Evolutionary conservation across 352 stramenopile species (phyloP).

Genomic region (Pythium folliculosum): DNA sequence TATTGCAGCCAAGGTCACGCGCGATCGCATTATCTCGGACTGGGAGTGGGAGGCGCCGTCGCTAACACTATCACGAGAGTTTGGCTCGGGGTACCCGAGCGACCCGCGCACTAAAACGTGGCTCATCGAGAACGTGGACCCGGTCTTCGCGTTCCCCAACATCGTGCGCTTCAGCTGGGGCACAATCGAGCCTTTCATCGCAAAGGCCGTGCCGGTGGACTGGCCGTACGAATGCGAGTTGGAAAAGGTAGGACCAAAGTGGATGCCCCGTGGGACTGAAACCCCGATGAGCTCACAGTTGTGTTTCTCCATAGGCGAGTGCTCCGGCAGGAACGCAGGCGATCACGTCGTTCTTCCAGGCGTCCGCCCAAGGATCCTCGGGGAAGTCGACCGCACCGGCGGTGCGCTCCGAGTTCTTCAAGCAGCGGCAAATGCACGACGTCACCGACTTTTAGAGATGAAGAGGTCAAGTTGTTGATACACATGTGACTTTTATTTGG

Average conservation of each 20-base stretch:
- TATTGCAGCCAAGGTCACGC: conserved; percentile 93
- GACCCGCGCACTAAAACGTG: conserved; percentile 91
- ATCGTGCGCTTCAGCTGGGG: conserved; percentile 87
- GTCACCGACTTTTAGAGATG: conserved; percentile 62
- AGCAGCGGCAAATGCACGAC: conserved; percentile 53
- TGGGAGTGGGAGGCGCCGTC: conserved; percentile 89
- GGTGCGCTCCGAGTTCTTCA: conserved; percentile 54
- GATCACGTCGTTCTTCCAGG: conserved; percentile 78
- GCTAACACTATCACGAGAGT: conserved; percentile 69
- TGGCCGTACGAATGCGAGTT: conserved; percentile 41
- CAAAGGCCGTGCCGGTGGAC: conserved; percentile 31
- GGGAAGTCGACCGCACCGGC: conserved; percentile 23
- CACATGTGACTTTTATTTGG: conserved; percentile 10
- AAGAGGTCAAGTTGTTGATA: neutral
- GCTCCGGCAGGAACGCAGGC: conserved; percentile 68
- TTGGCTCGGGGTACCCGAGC: conserved; percentile 90
- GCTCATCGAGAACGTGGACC: conserved; percentile 83
- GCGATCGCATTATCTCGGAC: conserved; percentile 85
- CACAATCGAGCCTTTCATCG: conserved; percentile 45
- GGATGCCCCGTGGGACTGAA: no score
- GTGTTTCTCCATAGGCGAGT: conserved; percentile 36
- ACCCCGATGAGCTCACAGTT: neutral
- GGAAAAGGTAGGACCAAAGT: conserved; percentile 17
- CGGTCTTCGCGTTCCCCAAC: conserved; percentile 81
- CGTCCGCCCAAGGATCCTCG: conserved; percentile 25